Evolutionary conservation across 2,329 filamentous ascomycete genomes (phyloP).

Genomic region (Ascochyta koolunga): DNA sequence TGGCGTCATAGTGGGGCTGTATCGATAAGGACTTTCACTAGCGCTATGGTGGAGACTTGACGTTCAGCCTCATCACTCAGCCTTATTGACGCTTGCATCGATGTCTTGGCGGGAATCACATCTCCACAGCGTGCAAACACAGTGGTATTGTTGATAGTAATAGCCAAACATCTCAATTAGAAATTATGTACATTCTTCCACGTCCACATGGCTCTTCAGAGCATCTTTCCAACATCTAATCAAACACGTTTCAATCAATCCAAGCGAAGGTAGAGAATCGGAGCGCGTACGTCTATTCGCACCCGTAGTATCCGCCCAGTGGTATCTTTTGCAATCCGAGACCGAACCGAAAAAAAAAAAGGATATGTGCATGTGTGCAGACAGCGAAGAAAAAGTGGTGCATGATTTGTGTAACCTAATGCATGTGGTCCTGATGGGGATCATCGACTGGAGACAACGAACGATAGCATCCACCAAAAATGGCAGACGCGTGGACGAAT

Average conservation of each 20-base stretch:
- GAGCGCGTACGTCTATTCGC: constrained; percentile 9
- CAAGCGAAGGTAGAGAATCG: constrained; percentile 10
- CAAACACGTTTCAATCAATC: background rate
- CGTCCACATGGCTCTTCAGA: background rate
- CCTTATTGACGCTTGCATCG: background rate
- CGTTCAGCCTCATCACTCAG: constrained; percentile 12
- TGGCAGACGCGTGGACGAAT: constrained; percentile 9
- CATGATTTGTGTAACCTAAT: background rate
- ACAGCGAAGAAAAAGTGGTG: background rate
- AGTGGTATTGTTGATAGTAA: too few relatives aligned
- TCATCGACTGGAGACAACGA: background rate
- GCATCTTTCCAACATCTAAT: background rate
- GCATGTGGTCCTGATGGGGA: background rate
- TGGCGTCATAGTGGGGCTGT: constrained; percentile 18
- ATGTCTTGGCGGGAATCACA: too few relatives aligned
- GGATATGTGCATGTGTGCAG: constrained; percentile 4
- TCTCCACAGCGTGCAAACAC: too few relatives aligned
- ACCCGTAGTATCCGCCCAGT: constrained; percentile 5
- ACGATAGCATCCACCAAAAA: constrained; percentile 12
- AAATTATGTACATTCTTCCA: constrained; percentile 10
- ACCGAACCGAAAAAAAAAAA: background rate
- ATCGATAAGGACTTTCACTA: constrained; percentile 12
- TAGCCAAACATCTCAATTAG: constrained; percentile 10
- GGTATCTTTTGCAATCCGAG: constrained; percentile 11
- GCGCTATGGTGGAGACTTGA: background rate